A percentile compares a stretch with the other conserved stretches of the same genome.
Conservation (phyloP, 495 filamentous ascomycete species). For the Penicillium bialowiezense region DNA sequence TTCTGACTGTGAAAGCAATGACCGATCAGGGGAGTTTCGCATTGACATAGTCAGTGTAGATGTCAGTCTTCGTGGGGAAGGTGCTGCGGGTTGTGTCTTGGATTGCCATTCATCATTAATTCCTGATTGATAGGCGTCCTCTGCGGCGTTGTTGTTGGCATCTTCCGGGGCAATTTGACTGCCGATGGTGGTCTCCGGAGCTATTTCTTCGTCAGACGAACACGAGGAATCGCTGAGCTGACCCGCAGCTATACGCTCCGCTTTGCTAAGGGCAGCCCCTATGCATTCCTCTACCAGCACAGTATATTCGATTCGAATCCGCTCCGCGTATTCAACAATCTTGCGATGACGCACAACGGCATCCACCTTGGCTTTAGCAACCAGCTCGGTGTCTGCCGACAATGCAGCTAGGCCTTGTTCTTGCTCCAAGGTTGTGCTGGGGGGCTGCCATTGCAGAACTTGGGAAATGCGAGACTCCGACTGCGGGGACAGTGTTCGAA, state of each 20-base stretch:
- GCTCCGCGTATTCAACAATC: constrained; percentile 93
- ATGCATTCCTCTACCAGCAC: constrained; percentile 93
- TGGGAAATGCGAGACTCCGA: constrained; percentile 91
- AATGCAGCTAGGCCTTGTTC: constrained; percentile 87
- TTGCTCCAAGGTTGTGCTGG: constrained; percentile 86
- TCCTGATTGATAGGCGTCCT: constrained; percentile 7
- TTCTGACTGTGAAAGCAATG: constrained; percentile 29
- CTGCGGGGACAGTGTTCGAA: constrained; percentile 90
- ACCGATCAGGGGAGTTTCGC: constrained; percentile 38
- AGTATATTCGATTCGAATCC: constrained; percentile 90
- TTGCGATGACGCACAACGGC: constrained; percentile 85
- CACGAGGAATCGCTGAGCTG: constrained; percentile 76
- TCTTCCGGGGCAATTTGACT: background rate
- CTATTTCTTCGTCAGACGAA: constrained; percentile 47
- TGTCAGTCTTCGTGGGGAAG: constrained; percentile 26
- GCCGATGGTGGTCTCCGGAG: constrained; percentile 23
- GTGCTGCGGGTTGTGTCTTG: constrained; percentile 13
- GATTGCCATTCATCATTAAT: constrained; percentile 5
- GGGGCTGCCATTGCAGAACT: constrained; percentile 93
- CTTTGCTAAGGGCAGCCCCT: constrained; percentile 85
- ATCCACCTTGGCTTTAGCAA: constrained; percentile 85
- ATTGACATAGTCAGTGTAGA: constrained; percentile 45
- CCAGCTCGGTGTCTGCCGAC: constrained; percentile 80
- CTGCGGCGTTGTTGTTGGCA: background rate
- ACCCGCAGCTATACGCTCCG: constrained; percentile 80